These are phyloP conservation scores for Clathrospora elynae DNA, from an alignment of 2,329 filamentous ascomycete genomes.

Conservation along the genomic window DNA sequence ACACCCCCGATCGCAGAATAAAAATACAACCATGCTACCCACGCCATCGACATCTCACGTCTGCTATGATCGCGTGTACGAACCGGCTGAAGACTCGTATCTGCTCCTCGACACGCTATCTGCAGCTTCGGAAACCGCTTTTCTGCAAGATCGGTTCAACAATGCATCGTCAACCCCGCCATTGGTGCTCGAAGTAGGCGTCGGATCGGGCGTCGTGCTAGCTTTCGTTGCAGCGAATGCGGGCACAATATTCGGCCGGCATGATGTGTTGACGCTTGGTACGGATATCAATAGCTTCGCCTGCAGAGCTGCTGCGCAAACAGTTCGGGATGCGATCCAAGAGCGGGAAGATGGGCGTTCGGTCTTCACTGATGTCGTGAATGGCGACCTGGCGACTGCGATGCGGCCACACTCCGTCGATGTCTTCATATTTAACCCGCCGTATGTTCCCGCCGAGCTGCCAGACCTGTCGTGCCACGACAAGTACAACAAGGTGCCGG, in stretches of 20 bases:
- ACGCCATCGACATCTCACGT: slow-evolving; percentile 94
- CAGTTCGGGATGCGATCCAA: slow-evolving; percentile 61
- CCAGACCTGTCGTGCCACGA: slow-evolving; percentile 59
- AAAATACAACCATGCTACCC: slow-evolving; percentile 70
- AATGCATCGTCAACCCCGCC: slow-evolving; percentile 38
- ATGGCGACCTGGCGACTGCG: slow-evolving; percentile 70
- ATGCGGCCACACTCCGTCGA: slow-evolving; percentile 69
- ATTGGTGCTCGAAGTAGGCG: slow-evolving; percentile 82
- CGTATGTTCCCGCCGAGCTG: slow-evolving; percentile 87
- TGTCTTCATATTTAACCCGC: slow-evolving; percentile 93
- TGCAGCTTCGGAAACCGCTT: slow-evolving; percentile 67
- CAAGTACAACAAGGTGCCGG: slow-evolving; percentile 34
- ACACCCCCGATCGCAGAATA: slow-evolving; percentile 18
- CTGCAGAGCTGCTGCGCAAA: slow-evolving; percentile 74
- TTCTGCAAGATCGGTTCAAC: slow-evolving; percentile 69
- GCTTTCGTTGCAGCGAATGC: slow-evolving; percentile 84
- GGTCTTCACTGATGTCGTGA: slow-evolving; percentile 68
- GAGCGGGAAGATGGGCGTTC: slow-evolving; percentile 33
- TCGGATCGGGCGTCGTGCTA: slow-evolving; percentile 92
- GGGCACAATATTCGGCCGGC: slow-evolving; percentile 70
- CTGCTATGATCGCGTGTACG: slow-evolving; percentile 85
- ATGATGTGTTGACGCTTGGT: slow-evolving; percentile 71
- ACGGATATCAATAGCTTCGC: slow-evolving; percentile 87
- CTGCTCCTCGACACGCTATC: slow-evolving; percentile 91
- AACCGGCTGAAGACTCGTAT: slow-evolving; percentile 95